Evolutionary conservation across 2,329 filamentous ascomycete genomes (phyloP).

Genomic region (Samsoniella hepiali): DNA sequence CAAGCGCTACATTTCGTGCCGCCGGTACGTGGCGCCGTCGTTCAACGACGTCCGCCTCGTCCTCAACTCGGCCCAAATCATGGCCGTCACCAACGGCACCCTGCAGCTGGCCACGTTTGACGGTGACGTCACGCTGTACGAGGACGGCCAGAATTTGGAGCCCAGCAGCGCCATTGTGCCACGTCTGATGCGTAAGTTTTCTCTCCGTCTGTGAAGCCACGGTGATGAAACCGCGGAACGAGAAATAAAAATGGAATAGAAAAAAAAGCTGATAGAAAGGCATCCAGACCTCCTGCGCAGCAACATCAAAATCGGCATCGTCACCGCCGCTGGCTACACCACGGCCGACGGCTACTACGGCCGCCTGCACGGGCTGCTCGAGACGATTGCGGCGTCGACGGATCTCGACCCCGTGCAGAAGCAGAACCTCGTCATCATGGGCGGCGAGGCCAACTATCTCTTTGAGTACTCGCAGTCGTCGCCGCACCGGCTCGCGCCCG

Average conservation of each 20-base stretch:
- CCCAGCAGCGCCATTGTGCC: constrained; percentile 74
- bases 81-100: constrained; percentile 77
- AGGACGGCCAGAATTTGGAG: constrained; percentile 78
- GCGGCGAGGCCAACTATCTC: constrained; percentile 93
- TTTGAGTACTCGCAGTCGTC: constrained; percentile 71
- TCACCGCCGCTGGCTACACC: constrained; percentile 94
- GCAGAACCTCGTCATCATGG: constrained; percentile 83
- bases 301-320: constrained; percentile 85
- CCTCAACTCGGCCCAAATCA: constrained; percentile 90
- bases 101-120: constrained; percentile 92
- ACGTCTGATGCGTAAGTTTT: constrained; percentile 47
- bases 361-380: constrained; percentile 80
- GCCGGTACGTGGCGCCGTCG: constrained; percentile 89
- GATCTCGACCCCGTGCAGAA: constrained; percentile 64
- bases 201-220: not conserved
- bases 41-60: constrained; percentile 96
- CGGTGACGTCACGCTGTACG: constrained; percentile 94
- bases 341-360: constrained; percentile 82
- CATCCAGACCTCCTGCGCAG: constrained; percentile 65
- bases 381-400: constrained; percentile 63
- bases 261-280: not conserved
- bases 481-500: constrained; percentile 64
- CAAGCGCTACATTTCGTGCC: constrained; percentile 80
- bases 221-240: too few species aligned
- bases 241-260: too few species aligned